A percentile compares a stretch with the other conserved stretches of the same genome.
These are phyloP conservation scores for Neurospora tetrasperma DNA, from an alignment of 495 filamentous ascomycete genomes.

Conservation along the genomic window DNA sequence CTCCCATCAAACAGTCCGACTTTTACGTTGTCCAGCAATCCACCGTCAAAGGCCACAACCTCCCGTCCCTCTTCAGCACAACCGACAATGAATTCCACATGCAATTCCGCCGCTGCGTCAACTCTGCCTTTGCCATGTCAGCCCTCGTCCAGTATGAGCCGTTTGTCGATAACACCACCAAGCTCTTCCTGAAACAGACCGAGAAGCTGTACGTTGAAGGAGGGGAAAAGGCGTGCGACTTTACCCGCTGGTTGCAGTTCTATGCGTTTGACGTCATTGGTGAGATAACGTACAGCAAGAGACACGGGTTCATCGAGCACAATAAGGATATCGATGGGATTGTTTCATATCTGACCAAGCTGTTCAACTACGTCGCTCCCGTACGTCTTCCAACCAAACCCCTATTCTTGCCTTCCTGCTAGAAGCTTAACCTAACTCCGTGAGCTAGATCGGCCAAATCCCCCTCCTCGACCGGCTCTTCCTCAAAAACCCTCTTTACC, in stretches of 20 bases:
- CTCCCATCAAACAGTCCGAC: slow-evolving; percentile 40
- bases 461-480: slow-evolving; percentile 51
- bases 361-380: slow-evolving; percentile 51
- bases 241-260: slow-evolving; percentile 65
- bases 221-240: slow-evolving; percentile 45
- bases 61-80: slow-evolving; percentile 70
- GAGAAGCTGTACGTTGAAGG: slow-evolving; percentile 46
- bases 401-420: not conserved
- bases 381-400: slow-evolving; percentile 20
- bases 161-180: slow-evolving; percentile 56
- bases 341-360: slow-evolving; percentile 40
- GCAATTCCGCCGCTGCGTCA: slow-evolving; percentile 57
- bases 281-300: slow-evolving; percentile 54
- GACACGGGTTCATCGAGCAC: slow-evolving; percentile 52
- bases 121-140: slow-evolving; percentile 63
- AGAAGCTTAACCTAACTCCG: slow-evolving; percentile 7
- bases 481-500: slow-evolving; percentile 50
- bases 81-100: slow-evolving; percentile 65
- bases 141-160: slow-evolving; percentile 65
- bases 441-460: slow-evolving; percentile 47
- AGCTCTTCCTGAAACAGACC: slow-evolving; percentile 54
- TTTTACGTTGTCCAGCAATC: slow-evolving; percentile 63
- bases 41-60: slow-evolving; percentile 49
- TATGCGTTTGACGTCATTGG: slow-evolving; percentile 73
- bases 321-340: slow-evolving; percentile 56